These are phyloP conservation scores for Pyrrhoderma lamaoense DNA, from an alignment of 1,284 basidiomycete genomes.

Conservation along the genomic window DNA sequence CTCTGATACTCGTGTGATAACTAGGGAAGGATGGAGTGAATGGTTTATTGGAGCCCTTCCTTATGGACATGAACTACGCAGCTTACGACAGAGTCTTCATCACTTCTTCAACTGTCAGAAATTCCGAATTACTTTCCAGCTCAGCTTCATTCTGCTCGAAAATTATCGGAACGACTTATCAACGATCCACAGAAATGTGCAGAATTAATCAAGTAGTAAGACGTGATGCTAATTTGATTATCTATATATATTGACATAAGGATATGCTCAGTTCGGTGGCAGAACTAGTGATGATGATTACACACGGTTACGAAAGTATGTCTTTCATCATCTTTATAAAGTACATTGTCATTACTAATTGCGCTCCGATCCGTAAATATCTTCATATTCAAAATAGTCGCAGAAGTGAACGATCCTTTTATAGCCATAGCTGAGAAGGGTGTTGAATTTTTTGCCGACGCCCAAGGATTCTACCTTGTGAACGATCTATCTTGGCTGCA, in stretches of 20 bases:
- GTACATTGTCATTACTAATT: not conserved
- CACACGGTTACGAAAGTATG: constrained; percentile 11
- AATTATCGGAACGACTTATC: no score
- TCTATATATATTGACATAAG: no score
- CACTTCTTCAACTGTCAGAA: constrained; percentile 4
- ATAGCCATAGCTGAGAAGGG: constrained; percentile 15
- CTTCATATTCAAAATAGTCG: not conserved
- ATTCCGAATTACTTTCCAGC: not conserved
- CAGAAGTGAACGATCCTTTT: constrained; percentile 15
- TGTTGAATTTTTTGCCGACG: constrained; percentile 2
- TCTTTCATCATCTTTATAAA: no score
- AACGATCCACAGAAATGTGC: no score
- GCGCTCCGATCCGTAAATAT: not conserved
- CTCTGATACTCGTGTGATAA: not conserved
- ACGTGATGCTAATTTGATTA: no score
- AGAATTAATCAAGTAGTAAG: no score
- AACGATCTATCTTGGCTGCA: constrained; percentile 7
- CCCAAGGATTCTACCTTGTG: constrained; percentile 12
- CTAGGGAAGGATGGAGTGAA: not conserved
- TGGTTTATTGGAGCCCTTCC: constrained; percentile 6
- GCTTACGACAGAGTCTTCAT: constrained; percentile 1
- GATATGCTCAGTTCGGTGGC: not conserved
- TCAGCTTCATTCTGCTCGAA: not conserved
- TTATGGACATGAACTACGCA: not conserved
- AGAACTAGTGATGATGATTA: constrained; percentile 6